Percentiles rank a stretch among this genome's conserved stretches.
Conservation (phyloP, 163 green algal species). For the Trebouxia gelatinosa region DNA sequence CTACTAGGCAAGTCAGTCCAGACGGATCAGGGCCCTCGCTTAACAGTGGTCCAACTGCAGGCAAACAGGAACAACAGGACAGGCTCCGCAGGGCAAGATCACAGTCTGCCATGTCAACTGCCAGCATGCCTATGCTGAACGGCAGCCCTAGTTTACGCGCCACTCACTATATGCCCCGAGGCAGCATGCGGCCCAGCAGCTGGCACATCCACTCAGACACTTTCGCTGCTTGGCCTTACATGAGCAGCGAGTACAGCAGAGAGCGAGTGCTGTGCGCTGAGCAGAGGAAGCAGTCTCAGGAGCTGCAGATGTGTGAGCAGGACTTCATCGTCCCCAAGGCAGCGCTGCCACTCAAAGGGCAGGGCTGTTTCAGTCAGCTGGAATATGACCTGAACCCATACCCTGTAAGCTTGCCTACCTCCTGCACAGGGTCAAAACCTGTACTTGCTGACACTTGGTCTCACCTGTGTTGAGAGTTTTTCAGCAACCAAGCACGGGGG, state of each 20-base stretch:
- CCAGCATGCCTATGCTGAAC: too few species aligned
- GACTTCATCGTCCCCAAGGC: slow-evolving; percentile 8
- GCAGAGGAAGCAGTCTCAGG: neutral
- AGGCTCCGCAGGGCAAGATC: too few species aligned
- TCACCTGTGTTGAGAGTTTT: neutral
- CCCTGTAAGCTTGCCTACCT: neutral
- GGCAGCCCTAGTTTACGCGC: slow-evolving; percentile 10
- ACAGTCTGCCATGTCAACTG: too few species aligned
- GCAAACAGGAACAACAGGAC: too few species aligned
- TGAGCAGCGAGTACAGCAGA: slow-evolving; percentile 4
- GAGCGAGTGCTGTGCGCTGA: neutral
- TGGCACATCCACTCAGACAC: slow-evolving; percentile 19
- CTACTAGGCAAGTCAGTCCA: too few species aligned
- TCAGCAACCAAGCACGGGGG: neutral
- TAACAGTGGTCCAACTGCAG: too few species aligned
- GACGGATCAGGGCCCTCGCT: too few species aligned
- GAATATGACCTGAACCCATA: slow-evolving; percentile 21
- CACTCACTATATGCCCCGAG: slow-evolving; percentile 16
- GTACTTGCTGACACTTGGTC: too few species aligned
- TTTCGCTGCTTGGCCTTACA: neutral
- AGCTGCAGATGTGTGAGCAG: neutral
- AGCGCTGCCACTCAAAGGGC: slow-evolving; percentile 8
- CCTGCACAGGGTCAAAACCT: too few species aligned
- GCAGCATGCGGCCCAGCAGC: slow-evolving; percentile 4
- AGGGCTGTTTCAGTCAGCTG: slow-evolving; percentile 5